These are phyloP conservation scores for peach (Prunus persica) DNA, from an alignment of 306 rosid genomes.

Conservation along the genomic window DNA sequence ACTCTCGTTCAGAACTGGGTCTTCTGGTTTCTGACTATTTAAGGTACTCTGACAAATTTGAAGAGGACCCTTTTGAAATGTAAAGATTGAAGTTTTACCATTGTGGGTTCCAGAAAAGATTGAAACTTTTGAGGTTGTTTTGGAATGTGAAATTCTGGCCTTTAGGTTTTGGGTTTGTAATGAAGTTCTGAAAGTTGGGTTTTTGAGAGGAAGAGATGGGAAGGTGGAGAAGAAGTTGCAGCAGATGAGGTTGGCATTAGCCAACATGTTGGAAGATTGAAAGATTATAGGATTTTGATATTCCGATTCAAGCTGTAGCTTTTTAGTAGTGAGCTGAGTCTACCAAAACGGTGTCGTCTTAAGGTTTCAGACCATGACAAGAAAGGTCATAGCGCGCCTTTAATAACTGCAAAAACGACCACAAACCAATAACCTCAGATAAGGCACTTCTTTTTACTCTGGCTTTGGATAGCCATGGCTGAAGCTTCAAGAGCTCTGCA, in stretches of 20 bases:
- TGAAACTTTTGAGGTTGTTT: not conserved
- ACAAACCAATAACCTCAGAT: constrained; percentile 31
- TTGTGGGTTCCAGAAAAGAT: constrained; percentile 12
- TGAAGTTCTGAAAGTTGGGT: constrained; percentile 17
- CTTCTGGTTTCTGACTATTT: constrained; percentile 34
- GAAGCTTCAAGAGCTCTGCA: constrained; percentile 52
- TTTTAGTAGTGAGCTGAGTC: not conserved
- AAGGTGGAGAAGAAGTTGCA: constrained; percentile 48
- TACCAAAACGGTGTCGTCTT: constrained; percentile 1
- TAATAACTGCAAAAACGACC: constrained; percentile 16
- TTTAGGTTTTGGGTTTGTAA: constrained; percentile 31
- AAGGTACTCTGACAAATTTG: constrained; percentile 37
- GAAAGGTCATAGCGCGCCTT: not conserved
- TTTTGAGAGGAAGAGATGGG: constrained; percentile 27
- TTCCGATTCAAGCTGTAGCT: not conserved
- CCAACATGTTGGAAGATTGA: constrained; percentile 22
- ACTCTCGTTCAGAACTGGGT: constrained; percentile 29
- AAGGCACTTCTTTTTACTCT: constrained; percentile 35
- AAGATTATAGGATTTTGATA: not conserved
- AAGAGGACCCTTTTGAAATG: constrained; percentile 22
- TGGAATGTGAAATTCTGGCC: constrained; percentile 16
- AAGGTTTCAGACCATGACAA: not conserved
- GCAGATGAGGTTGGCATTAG: constrained; percentile 51
- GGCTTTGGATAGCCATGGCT: constrained; percentile 47
- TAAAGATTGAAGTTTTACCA: constrained; percentile 14